Base-by-base conservation (phyloP, 495 filamentous ascomycete species). In the Schizothecium vesticola region DNA sequence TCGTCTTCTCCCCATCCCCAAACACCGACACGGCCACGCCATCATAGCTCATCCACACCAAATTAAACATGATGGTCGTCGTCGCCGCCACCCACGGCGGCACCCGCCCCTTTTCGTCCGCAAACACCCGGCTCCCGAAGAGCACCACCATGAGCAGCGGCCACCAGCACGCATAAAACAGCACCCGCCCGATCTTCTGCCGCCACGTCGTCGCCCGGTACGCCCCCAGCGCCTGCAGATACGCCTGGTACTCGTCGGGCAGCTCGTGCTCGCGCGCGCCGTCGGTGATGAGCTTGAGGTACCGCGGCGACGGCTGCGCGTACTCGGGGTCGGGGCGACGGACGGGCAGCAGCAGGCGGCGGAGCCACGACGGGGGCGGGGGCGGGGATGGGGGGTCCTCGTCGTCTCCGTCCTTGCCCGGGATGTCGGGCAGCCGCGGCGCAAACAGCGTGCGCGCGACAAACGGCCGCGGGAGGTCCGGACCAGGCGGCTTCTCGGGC, bases 1-100 rank as follows among this genome's bases (percentile, higher is more conserved):
- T 16, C 13, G 92, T 95, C 78, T 91, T 84, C 86, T 97, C 95
- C 19, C 95, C 95, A 75, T 97, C 91, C 29, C 94, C 93, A 81
- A 96, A 97, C 0, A 91, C 13, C 25, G 65, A 71, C 71, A 85
- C 86, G 63, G 91, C 91, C 25, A 89, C 72, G 2, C 12, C 55
- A 80, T 97, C 94, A 82, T 99, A 96, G 64, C 77, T 85, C 69
- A 66, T 71, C 95, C 95, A 99, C 67, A 93, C 76, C 0, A 76
- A 59, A 25, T 75, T 78, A 59, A 90, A 85, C 0, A 91, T 3
- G 5, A 76, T 70, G 33, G 81, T 82, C 23, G 75, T 77, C 2
- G 85, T 28, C 24, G 59, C 71, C n/a, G 74, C 80, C 59, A 93
- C 36, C 93, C 93, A 97, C 22, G 64, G 60, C 7, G 93, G 92